Evolutionary conservation across 768 basidiomycete genomes (phyloP), one percentile per base, ranked within the genome.

Genomic region (Cystobasidium onofrii): DNA sequence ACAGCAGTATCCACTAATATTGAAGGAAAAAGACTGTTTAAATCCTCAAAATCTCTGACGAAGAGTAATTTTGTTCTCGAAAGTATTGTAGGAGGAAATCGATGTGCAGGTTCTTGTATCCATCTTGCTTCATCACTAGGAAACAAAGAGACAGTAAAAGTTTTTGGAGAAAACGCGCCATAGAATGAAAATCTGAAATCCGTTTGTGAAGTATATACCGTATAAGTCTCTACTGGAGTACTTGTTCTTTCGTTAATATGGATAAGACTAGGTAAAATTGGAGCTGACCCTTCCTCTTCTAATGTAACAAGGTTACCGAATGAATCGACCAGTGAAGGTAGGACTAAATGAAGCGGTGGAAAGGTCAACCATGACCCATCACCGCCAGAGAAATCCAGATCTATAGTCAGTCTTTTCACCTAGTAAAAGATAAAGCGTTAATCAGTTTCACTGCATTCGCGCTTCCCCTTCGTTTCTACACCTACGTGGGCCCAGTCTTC

Each of bases 161-260:
- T 33, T 33, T 23, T 3, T 33, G 44, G 65, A 9, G 44, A 67
- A 36, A 52, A 67, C 17, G 10, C 1, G 9, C 65, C 65, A 23
- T 67, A 67, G 65, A 67, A 67, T 3, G 39, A 50, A 46, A 67
- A 67, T 9, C 65, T 23, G 65, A 67, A 67, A 29, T 29, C 18
- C 20, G 65, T 67, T 9, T 67, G 65, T 7, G 12, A 3, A 3
- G 13, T 29, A 29, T 67, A 67, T 4, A 67, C 41, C 3, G 6
- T 43, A 31, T 52, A 67, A 12, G 41, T 50, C 7, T 67, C 44
- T 13, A 12, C 31, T 12, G 39, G 13, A 4, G 44, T n/a, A 17
- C 36, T 50, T 7, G 65, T 67, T n/a, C 65, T 36, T 29, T 67
- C 65, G 23, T 2, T 67, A 18, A 67, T 43, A 17, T 46, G 20